phyloP scores from a whole-genome alignment of 208 protist species.

The Porcisia deanei region DNA sequence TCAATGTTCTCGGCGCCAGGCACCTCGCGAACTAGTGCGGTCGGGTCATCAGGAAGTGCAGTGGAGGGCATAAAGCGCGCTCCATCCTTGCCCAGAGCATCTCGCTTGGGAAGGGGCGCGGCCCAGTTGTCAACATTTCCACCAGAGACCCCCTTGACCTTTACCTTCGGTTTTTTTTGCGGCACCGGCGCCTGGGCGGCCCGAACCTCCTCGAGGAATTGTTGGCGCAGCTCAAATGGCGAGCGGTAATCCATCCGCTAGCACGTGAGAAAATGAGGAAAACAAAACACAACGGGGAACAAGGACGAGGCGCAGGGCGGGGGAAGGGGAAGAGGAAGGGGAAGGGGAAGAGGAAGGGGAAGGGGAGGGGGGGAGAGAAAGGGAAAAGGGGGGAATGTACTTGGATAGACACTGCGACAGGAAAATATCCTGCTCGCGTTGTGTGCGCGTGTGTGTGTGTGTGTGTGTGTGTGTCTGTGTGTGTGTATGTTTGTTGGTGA shows the following conservation, averaged over 20 bases:
- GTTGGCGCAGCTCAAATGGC: conserved; percentile 81
- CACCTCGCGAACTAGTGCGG: conserved; percentile 81
- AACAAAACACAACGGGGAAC: background rate
- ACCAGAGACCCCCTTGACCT: conserved; percentile 11
- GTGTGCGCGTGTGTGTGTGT: background rate
- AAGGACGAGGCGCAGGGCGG: background rate
- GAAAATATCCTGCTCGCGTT: too few relatives aligned
- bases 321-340: too few relatives aligned
- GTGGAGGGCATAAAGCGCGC: conserved; percentile 42
- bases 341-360: too few relatives aligned
- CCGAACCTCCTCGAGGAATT: conserved; percentile 65
- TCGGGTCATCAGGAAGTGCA: conserved; percentile 75
- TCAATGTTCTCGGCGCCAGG: conserved; percentile 88
- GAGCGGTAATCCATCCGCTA: conserved; percentile 83
- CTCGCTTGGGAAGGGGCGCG: conserved; percentile 2
- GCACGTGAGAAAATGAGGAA: background rate
- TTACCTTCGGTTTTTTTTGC: conserved; percentile 27
- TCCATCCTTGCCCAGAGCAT: conserved; percentile 14
- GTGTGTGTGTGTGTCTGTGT: background rate
- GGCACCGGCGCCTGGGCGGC: conserved; percentile 25
- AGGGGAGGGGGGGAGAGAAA: too few relatives aligned
- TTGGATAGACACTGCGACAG: too few relatives aligned
- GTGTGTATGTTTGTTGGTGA: background rate
- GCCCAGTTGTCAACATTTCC: conserved; percentile 13
- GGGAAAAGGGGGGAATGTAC: too few relatives aligned